Percentiles rank a stretch among this genome's conserved stretches.
Conservation (phyloP, 2,329 filamentous ascomycete species). For the Alternaria postmessia region DNA sequence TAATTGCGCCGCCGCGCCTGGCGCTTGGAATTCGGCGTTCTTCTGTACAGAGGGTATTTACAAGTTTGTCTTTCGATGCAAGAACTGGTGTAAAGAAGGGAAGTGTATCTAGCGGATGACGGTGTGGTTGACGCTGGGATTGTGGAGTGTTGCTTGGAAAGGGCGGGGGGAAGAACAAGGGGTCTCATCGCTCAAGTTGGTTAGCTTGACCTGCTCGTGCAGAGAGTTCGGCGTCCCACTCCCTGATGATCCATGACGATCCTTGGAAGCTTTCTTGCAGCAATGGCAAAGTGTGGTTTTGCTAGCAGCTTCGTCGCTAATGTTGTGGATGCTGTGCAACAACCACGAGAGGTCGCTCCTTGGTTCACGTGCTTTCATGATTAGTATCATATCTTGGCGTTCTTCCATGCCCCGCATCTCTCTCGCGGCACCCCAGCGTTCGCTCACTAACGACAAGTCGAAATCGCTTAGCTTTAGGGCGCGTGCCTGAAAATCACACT, state of each 20-base stretch:
- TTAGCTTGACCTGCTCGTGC: background rate
- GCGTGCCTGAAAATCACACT: background rate
- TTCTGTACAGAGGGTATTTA: slow-evolving; percentile 20
- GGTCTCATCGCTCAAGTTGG: background rate
- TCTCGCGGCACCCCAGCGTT: background rate
- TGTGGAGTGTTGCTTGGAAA: background rate
- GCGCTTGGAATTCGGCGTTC: slow-evolving; percentile 26
- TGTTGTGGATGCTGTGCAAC: background rate
- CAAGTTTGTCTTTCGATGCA: slow-evolving; percentile 13
- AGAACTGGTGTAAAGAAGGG: slow-evolving; percentile 14
- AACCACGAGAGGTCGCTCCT: background rate
- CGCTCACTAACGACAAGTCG: background rate
- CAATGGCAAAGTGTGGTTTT: background rate
- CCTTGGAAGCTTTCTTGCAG: accelerated
- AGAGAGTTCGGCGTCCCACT: background rate
- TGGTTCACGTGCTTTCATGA: slow-evolving; percentile 9
- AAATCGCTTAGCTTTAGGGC: background rate
- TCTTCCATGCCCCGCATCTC: background rate
- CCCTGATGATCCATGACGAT: background rate
- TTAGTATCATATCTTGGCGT: background rate
- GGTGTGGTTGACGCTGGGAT: background rate
- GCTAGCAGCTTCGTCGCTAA: background rate
- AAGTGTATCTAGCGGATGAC: background rate
- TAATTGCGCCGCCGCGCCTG: slow-evolving; percentile 21
- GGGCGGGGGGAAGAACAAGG: background rate